phyloP scores from a whole-genome alignment of 257 asterid species.

The Thymus mandschuricus region DNA sequence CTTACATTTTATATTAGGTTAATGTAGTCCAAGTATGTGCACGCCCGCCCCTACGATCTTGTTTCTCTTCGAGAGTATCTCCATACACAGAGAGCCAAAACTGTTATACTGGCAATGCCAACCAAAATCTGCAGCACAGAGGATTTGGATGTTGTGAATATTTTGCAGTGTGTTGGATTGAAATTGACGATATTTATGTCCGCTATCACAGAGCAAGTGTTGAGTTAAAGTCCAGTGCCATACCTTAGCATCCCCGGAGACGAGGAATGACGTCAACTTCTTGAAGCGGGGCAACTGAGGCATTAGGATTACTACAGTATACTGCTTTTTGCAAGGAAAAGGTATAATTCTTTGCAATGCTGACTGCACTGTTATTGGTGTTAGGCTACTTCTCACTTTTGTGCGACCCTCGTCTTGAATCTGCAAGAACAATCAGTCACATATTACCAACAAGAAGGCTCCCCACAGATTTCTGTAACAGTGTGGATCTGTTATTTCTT shows the following conservation, averaged over 20 bases:
- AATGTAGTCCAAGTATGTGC: slow-evolving; percentile 21
- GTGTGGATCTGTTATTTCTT: background rate
- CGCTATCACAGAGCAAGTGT: background rate
- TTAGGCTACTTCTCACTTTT: slow-evolving; percentile 60
- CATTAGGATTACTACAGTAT: slow-evolving; percentile 90
- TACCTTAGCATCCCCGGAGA: slow-evolving; percentile 79
- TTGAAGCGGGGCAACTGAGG: slow-evolving; percentile 73
- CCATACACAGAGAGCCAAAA: slow-evolving; percentile 69
- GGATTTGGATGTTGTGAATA: slow-evolving; percentile 8
- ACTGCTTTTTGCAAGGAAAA: slow-evolving; percentile 87
- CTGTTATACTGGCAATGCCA: slow-evolving; percentile 66
- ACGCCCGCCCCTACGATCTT: slow-evolving; percentile 38
- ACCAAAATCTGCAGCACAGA: slow-evolving; percentile 62
- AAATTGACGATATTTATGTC: background rate
- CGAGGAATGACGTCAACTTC: slow-evolving; percentile 53
- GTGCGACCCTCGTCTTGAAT: slow-evolving; percentile 78
- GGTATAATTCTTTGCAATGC: slow-evolving; percentile 83
- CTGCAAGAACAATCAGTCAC: slow-evolving; percentile 45
- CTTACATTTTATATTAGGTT: slow-evolving; percentile 14
- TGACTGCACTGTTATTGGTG: slow-evolving; percentile 68
- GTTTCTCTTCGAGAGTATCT: slow-evolving; percentile 57
- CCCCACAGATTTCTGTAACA: background rate
- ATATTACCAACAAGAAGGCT: slow-evolving; percentile 11
- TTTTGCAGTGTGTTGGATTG: background rate
- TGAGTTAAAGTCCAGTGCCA: background rate